Evolutionary conservation across 371 early-diverging fungal genomes (phyloP), one percentile per base, ranked within the genome.

Genomic region (Funneliformis caledonium): DNA sequence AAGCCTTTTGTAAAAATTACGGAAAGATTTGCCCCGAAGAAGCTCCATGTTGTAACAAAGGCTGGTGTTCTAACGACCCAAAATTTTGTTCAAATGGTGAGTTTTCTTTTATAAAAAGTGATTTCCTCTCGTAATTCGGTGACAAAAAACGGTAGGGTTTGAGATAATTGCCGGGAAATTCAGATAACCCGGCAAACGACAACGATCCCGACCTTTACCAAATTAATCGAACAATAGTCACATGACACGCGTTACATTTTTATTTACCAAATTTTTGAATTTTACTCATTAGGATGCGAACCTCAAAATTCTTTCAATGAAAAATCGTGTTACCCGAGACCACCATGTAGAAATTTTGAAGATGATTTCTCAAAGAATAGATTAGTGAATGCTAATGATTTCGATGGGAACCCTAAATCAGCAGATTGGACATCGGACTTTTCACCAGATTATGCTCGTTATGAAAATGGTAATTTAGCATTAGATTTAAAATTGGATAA

Each of bases 381-480:
- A 7, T 81, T 92, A 22, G 83, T 86, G 22, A 75, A 83, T 37
- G 73, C 83, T 33, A 85, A 84, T 74, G 84, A 88, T 76, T 90
- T 85, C 80, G 83, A 84, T 31, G 91, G 92, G 48, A 83, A 90
- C 81, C 89, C 90, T 31, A 60, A 82, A n/a, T 80, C 76, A 31
- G 83, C 87, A 4, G 82, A 84, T 9, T 91, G 89, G 85, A 86
- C 88, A 6, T 84, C 87, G 48, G 88, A 89, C 74, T 91, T 89
- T 70, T 78, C 85, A 77, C 90, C 91, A 26, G 86, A 86, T 73
- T 83, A 90, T 72, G 87, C 90, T 26, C 80, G 82, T 52, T 82
- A 84, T 61, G 52, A 33, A 45, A 85, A 86, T 78, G 87, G 88
- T 48, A 83, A 88, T 79, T 70, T 91, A 72, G 78, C 85, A 60